A percentile compares a stretch with the other conserved stretches of the same genome.
These are phyloP conservation scores for Bathelium albidoporum DNA, from an alignment of 495 filamentous ascomycete genomes.

Conservation along the genomic window DNA sequence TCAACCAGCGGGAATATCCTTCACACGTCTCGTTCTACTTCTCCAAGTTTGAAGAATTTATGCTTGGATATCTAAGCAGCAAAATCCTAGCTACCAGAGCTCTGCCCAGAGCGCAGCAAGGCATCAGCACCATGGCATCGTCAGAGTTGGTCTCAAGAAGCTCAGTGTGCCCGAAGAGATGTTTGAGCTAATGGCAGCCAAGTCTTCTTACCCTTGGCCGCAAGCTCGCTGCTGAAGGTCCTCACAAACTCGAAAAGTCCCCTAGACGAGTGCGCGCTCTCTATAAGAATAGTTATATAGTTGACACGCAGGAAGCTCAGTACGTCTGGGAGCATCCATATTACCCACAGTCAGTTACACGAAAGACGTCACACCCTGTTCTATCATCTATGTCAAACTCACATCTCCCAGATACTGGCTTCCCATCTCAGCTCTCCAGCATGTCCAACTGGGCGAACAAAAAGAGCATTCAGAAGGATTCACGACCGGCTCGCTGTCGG, in stretches of 20 bases:
- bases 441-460: constrained; percentile 7
- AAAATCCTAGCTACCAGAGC: background rate
- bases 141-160: background rate
- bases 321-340: constrained; percentile 37
- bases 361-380: too few species aligned
- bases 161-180: background rate
- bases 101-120: background rate
- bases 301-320: constrained; percentile 31
- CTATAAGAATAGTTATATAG: constrained; percentile 28
- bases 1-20: background rate
- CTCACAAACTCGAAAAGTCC: constrained; percentile 31
- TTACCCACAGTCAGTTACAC: constrained; percentile 20
- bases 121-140: background rate
- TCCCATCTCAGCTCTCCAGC: constrained; percentile 8
- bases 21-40: background rate
- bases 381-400: too few species aligned
- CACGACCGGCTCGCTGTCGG: constrained; percentile 4
- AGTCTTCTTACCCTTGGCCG: constrained; percentile 34
- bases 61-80: background rate
- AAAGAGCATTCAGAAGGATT: constrained; percentile 6
- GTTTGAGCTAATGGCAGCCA: background rate
- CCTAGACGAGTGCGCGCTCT: constrained; percentile 33
- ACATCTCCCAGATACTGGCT: constrained; percentile 9
- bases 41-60: background rate
- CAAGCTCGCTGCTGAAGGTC: constrained; percentile 31